A percentile compares a stretch with the other conserved stretches of the same genome.
These are phyloP conservation scores for Triangularia setosa DNA, from an alignment of 2,329 filamentous ascomycete species.

Conservation along the genomic window DNA sequence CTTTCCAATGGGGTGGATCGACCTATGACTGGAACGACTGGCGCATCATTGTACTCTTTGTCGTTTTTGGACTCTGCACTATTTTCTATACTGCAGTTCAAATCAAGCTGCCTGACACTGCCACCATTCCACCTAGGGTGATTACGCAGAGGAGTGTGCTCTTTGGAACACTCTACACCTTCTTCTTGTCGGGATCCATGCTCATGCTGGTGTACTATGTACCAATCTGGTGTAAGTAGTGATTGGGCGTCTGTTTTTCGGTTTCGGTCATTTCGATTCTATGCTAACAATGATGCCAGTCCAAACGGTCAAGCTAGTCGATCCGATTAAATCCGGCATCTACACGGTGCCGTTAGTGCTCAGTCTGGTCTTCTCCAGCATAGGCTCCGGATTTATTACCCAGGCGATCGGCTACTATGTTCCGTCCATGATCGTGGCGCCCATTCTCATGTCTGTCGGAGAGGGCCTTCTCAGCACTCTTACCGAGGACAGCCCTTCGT, in stretches of 20 bases:
- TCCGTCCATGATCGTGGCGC: conserved; percentile 51
- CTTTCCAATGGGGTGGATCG: conserved; percentile 60
- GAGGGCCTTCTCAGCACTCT: conserved; percentile 57
- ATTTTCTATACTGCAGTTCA: conserved; percentile 50
- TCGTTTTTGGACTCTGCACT: conserved; percentile 45
- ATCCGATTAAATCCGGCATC: conserved; percentile 52
- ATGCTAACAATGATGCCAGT: conserved; percentile 32
- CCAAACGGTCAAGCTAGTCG: conserved; percentile 52
- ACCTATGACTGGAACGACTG: conserved; percentile 50
- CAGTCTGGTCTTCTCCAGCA: conserved; percentile 49
- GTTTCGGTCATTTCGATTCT: too few species aligned
- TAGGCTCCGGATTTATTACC: conserved; percentile 45
- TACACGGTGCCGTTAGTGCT: conserved; percentile 55
- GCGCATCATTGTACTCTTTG: conserved; percentile 52
- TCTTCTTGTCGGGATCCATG: conserved; percentile 49
- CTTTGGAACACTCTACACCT: conserved; percentile 42
- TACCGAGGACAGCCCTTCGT: conserved; percentile 40
- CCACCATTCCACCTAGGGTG: conserved; percentile 53
- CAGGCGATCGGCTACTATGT: conserved; percentile 58
- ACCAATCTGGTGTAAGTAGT: conserved; percentile 50
- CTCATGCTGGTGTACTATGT: conserved; percentile 52
- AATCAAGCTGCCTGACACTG: conserved; percentile 49
- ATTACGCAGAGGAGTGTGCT: conserved; percentile 54
- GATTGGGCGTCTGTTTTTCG: neutral
- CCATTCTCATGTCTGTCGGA: conserved; percentile 48